Evolutionary conservation across 2,329 filamentous ascomycete species (phyloP), one percentile per base, ranked within the genome.

Genomic region (Ceratocystis albifundus): DNA sequence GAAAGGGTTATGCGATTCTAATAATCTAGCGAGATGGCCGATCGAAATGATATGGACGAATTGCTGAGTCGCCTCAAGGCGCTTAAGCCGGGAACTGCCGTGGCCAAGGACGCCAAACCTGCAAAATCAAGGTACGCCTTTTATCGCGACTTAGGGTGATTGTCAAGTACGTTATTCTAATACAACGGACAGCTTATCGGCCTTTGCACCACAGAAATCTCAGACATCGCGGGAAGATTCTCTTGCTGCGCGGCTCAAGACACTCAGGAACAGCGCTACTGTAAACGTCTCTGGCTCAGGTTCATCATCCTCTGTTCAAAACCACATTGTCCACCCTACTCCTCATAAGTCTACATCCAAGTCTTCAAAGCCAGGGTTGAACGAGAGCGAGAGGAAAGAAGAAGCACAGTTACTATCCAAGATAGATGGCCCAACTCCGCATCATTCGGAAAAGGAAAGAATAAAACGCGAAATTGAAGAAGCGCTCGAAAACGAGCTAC

Each of bases 41-140:
- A 63, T 22, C 30, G 7, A 17, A 65, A 68, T 48, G 61, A 63
- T 20, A 64, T 53, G 2, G 32, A 63, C 36, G 66, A 66, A 20
- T 30, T 85, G 28, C 74, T 84, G 25, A 79, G 81, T 66, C 79
- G 82, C 36, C 75, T 85, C 36, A 82, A 82, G 64, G 82, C 82
- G 8, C 74, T 85, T 46, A 77, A 79, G 72, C 71, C 74, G 69
- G 70, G 78, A 64, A 72, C 71, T 36, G 70, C 76, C 62, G 74
- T 74, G 22, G 67, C 70, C 22, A 48, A 44, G 48, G 66, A 30
- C 48, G 50, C 44, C 46, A 62, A 25, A 28, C 20, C 41, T 1
- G 46, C 28, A 48, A 63, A 53, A 53, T 64, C 32, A 66, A 65
- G 66, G 22, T 62, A 48, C 57, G 17, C 32, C 6, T 30, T 15